A percentile compares a stretch with the other conserved stretches of the same genome.
phyloP scores from a whole-genome alignment of 495 filamentous ascomycete genomes.

The Apiosordaria backusii region DNA sequence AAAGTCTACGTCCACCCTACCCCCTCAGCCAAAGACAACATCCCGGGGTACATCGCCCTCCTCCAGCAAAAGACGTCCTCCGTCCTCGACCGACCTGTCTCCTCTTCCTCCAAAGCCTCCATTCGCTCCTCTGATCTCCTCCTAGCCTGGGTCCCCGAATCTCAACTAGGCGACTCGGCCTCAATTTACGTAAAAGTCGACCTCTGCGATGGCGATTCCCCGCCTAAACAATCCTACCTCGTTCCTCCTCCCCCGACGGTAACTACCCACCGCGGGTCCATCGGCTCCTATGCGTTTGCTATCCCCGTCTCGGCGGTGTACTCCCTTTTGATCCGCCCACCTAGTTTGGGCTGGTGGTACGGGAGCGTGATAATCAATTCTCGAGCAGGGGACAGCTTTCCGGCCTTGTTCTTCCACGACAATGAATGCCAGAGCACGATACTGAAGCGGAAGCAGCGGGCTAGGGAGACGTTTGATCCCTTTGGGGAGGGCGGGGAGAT shows the following conservation, averaged over 20 bases:
- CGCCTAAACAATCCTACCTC: conserved; percentile 82
- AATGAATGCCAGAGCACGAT: conserved; percentile 95
- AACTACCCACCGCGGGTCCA: conserved; percentile 63
- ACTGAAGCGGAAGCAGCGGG: conserved; percentile 80
- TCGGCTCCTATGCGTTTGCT: conserved; percentile 88
- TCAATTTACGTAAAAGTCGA: conserved; percentile 94
- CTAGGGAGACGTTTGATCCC: conserved; percentile 82
- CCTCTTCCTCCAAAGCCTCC: conserved; percentile 41
- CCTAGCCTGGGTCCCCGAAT: conserved; percentile 92
- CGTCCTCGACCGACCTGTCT: conserved; percentile 42
- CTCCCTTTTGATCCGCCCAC: conserved; percentile 83
- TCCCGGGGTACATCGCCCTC: conserved; percentile 91
- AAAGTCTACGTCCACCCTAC: conserved; percentile 99
- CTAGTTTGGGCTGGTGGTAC: conserved; percentile 97
- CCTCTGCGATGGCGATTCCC: conserved; percentile 70
- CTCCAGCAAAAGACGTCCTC: conserved; percentile 76
- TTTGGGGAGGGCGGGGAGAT: conserved; percentile 79
- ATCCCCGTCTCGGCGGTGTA: conserved; percentile 88
- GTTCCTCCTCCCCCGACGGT: conserved; percentile 86
- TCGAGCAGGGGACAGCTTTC: conserved; percentile 83
- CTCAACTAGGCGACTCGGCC: conserved; percentile 78
- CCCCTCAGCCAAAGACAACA: conserved; percentile 90
- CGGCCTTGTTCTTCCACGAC: conserved; percentile 95
- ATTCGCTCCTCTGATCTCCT: conserved; percentile 63
- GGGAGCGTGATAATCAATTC: conserved; percentile 92